phyloP scores from a whole-genome alignment of 2,329 filamentous ascomycete genomes.

The Setomelanomma holmii region DNA sequence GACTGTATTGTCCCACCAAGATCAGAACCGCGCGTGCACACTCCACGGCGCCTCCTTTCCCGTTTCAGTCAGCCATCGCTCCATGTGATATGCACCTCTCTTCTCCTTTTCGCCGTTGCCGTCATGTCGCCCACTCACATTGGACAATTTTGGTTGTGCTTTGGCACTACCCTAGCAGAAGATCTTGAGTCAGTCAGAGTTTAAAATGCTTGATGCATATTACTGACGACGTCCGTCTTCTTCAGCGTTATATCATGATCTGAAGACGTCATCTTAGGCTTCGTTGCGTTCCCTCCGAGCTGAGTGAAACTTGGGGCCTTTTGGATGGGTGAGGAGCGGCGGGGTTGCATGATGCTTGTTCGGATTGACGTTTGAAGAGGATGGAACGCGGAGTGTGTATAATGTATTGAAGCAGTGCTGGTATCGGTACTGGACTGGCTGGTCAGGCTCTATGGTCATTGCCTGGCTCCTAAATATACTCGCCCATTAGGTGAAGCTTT shows the following conservation, averaged over 20 bases:
- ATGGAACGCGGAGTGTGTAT: no score
- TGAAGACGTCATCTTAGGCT: background rate
- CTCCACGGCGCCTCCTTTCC: constrained; percentile 2
- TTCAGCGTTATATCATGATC: background rate
- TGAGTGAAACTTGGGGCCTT: background rate
- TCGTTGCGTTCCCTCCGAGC: background rate
- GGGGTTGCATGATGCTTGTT: background rate
- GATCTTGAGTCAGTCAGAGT: background rate
- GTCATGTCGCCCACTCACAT: background rate
- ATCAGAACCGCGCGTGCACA: background rate
- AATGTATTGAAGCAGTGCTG: no score
- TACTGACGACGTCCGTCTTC: background rate
- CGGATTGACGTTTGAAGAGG: background rate
- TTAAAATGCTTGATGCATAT: background rate
- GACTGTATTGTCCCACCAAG: background rate
- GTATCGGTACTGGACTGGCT: background rate
- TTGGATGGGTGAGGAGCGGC: background rate
- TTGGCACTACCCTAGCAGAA: background rate
- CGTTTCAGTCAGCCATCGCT: background rate
- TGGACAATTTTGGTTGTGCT: background rate
- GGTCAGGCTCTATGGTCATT: background rate
- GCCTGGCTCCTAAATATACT: background rate
- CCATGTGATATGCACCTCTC: background rate
- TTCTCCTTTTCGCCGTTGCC: background rate
- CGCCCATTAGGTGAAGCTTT: background rate